phyloP scores from a whole-genome alignment of 2,329 filamentous ascomycete species.

The Penicillium thymicola region DNA sequence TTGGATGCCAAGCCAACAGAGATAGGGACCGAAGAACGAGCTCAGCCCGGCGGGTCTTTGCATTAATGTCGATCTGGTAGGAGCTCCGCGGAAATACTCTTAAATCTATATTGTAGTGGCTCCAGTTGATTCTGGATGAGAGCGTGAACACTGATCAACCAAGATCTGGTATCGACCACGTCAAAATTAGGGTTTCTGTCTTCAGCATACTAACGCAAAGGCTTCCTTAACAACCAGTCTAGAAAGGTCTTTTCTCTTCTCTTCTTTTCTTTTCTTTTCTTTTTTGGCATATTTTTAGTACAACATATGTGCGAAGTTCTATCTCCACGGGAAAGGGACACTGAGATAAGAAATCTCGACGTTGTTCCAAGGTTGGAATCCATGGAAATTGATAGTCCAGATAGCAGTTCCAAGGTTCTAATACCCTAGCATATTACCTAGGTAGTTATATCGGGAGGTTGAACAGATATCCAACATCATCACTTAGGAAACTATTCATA shows the following conservation, averaged over 20 bases:
- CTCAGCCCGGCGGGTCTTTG: slow-evolving; percentile 4
- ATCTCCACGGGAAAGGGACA: neutral
- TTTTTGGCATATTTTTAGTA: neutral
- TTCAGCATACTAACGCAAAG: too few relatives aligned
- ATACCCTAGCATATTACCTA: too few relatives aligned
- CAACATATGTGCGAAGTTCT: neutral
- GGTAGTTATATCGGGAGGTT: too few relatives aligned
- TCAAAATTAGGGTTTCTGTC: neutral
- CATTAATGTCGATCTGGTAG: slow-evolving; percentile 3
- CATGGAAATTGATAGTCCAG: neutral
- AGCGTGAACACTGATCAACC: neutral
- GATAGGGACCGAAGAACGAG: slow-evolving; percentile 13
- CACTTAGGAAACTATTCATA: too few relatives aligned
- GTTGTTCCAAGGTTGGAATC: slow-evolving; percentile 2
- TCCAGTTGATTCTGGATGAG: too few relatives aligned
- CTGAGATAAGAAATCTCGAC: slow-evolving; percentile 13
- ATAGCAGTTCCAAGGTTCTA: neutral
- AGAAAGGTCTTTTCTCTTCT: neutral
- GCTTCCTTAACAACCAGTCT: too few relatives aligned
- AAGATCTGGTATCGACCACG: neutral
- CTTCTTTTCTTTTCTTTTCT: neutral
- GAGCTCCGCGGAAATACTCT: slow-evolving; percentile 24
- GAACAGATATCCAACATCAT: too few relatives aligned
- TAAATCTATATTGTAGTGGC: slow-evolving; percentile 1
- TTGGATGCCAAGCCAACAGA: slow-evolving; percentile 16